These are phyloP conservation scores for Penicillium salamii DNA, from an alignment of 495 filamentous ascomycete genomes.

Conservation along the genomic window DNA sequence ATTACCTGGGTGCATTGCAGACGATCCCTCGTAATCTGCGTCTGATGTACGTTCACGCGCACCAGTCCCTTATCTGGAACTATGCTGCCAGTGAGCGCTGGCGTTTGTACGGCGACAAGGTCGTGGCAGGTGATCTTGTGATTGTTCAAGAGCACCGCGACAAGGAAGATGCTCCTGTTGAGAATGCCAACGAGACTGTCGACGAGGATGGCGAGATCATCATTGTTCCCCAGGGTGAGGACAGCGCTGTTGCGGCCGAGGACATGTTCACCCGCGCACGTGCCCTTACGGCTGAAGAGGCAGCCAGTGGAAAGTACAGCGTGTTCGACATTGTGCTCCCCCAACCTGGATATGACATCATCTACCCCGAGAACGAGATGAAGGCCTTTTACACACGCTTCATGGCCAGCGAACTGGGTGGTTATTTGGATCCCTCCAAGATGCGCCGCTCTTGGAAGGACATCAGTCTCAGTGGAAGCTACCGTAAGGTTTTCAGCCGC, in stretches of 20 bases:
- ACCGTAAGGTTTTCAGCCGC: conserved; percentile 78
- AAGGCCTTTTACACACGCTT: conserved; percentile 75
- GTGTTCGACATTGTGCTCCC: conserved; percentile 94
- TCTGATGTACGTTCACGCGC: conserved; percentile 94
- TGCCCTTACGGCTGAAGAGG: conserved; percentile 70
- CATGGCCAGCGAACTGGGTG: conserved; percentile 76
- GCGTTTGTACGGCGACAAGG: conserved; percentile 63
- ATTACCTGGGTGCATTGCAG: conserved; percentile 77
- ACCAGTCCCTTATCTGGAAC: conserved; percentile 95
- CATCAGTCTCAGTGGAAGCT: conserved; percentile 81
- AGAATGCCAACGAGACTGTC: conserved; percentile 32
- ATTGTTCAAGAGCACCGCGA: conserved; percentile 57
- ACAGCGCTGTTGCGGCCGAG: conserved; percentile 52
- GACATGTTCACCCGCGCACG: conserved; percentile 73
- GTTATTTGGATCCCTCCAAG: conserved; percentile 72
- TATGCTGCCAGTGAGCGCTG: conserved; percentile 73
- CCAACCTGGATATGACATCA: conserved; percentile 84
- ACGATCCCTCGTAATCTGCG: conserved; percentile 73
- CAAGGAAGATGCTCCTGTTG: conserved; percentile 23
- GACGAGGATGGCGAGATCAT: conserved; percentile 71
- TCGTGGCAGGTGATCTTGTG: conserved; percentile 85
- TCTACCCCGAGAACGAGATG: conserved; percentile 82
- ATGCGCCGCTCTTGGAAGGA: conserved; percentile 88
- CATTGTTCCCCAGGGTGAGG: conserved; percentile 54
- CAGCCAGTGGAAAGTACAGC: conserved; percentile 70